Evolutionary conservation across 1,284 basidiomycete species (phyloP).

Genomic region (Rhodotorula mucilaginosa): DNA sequence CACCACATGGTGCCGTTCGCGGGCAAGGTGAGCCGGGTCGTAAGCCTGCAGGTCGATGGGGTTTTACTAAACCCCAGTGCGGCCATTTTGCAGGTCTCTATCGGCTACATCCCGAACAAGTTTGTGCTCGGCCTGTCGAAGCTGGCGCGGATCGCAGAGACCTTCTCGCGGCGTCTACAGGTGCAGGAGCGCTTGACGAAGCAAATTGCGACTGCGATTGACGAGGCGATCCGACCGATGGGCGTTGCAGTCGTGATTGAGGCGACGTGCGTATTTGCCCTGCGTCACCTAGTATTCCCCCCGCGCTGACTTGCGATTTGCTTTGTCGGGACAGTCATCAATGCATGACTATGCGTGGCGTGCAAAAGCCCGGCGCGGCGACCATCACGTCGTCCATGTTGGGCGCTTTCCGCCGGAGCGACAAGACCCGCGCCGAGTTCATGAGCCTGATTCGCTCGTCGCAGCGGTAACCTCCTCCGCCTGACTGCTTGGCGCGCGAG

Average conservation of each 20-base stretch:
- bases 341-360: slow-evolving; percentile 99
- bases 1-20: slow-evolving; percentile 99
- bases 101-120: slow-evolving; percentile 89
- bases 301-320: no score
- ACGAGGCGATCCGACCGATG: slow-evolving; percentile 93
- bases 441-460: slow-evolving; percentile 49
- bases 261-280: slow-evolving; percentile 71
- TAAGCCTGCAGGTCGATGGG: neutral
- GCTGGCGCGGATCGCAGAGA: slow-evolving; percentile 95
- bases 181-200: slow-evolving; percentile 97
- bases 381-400: slow-evolving; percentile 99
- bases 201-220: slow-evolving; percentile 93
- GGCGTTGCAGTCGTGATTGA: slow-evolving; percentile 99
- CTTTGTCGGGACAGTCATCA: slow-evolving; percentile 66
- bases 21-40: slow-evolving; percentile 71
- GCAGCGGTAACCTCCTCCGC: neutral
- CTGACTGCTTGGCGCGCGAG: neutral
- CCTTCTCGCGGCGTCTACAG: slow-evolving; percentile 90
- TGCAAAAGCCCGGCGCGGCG: slow-evolving; percentile 94
- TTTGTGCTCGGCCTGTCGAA: slow-evolving; percentile 96
- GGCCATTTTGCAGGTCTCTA: slow-evolving; percentile 57
- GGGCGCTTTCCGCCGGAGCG: slow-evolving; percentile 92
- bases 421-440: slow-evolving; percentile 92
- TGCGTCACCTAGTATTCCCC: no score
- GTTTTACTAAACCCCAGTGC: neutral